phyloP scores from a whole-genome alignment of 179 eudicot genomes.

The Actinidia polygama region DNA sequence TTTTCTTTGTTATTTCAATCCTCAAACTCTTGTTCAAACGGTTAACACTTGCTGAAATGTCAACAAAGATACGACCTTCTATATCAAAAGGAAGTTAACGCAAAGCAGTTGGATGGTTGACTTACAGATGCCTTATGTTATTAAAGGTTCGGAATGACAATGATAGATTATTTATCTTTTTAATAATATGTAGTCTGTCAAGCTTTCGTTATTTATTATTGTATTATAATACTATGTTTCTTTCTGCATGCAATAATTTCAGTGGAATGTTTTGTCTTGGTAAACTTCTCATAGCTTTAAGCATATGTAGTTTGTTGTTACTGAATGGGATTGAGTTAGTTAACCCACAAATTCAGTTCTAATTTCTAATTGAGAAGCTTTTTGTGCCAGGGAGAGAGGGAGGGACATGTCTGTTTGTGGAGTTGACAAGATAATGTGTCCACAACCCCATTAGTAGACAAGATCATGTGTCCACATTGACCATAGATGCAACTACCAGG shows the following conservation, averaged over 20 bases:
- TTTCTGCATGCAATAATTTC: not conserved
- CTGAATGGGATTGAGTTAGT: not conserved
- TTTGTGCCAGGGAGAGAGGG: slow-evolving; percentile 61
- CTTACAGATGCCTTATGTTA: not conserved
- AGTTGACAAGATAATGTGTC: too few relatives aligned
- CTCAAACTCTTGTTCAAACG: slow-evolving; percentile 11
- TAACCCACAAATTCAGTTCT: not conserved
- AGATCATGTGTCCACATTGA: slow-evolving; percentile 79
- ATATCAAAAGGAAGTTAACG: not conserved
- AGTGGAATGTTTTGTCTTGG: not conserved
- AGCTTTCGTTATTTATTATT: not conserved
- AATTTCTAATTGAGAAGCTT: not conserved
- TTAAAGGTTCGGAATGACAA: slow-evolving; percentile 1
- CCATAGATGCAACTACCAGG: slow-evolving; percentile 57
- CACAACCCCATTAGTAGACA: slow-evolving; percentile 99
- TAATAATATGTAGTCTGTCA: not conserved
- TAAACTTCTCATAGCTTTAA: not conserved
- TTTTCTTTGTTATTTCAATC: slow-evolving; percentile 2
- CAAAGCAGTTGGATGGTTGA: not conserved
- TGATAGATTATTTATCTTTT: not conserved
- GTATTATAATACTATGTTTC: not conserved
- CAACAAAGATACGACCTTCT: not conserved
- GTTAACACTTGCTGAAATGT: not conserved
- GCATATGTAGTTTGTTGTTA: not conserved
- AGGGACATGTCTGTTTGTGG: slow-evolving; percentile 83